Conservation (phyloP, 2,329 filamentous ascomycete species). For the Thermomyces lanuginosus region DNA sequence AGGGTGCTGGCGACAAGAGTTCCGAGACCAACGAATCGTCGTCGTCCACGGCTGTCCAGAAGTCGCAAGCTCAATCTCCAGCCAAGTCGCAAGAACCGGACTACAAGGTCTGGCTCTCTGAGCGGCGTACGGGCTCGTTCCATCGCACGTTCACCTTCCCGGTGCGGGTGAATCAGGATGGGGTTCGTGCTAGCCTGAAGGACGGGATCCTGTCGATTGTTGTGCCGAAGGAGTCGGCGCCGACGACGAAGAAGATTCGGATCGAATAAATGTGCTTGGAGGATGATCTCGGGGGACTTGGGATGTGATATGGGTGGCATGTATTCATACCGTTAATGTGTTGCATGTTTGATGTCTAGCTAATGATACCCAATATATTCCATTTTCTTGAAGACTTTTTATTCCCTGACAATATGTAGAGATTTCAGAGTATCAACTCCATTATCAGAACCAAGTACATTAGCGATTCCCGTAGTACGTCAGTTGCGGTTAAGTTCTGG, state of each 20-base stretch:
- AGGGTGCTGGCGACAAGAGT: conserved; percentile 13
- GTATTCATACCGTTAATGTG: conserved; percentile 4
- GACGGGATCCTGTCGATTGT: conserved; percentile 41
- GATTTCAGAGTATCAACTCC: too few relatives aligned
- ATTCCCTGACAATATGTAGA: too few relatives aligned
- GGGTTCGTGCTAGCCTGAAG: conserved; percentile 41
- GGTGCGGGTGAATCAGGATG: conserved; percentile 39
- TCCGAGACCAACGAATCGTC: conserved; percentile 1
- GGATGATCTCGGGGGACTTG: not conserved
- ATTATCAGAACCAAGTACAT: too few relatives aligned
- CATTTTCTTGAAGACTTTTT: too few relatives aligned
- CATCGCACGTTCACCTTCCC: conserved; percentile 42
- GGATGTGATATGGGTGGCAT: not conserved
- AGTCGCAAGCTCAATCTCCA: not conserved
- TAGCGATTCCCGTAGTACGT: too few relatives aligned
- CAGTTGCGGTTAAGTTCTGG: too few relatives aligned
- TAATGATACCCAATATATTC: too few relatives aligned
- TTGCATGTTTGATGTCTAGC: too few relatives aligned
- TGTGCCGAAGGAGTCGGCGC: conserved; percentile 38
- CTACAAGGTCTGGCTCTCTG: conserved; percentile 40
- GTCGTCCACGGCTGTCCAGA: not conserved
- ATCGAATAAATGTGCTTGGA: conserved; percentile 29
- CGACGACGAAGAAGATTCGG: conserved; percentile 35
- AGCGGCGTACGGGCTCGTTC: conserved; percentile 42
- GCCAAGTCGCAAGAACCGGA: conserved; percentile 7